Evolutionary conservation across 2,329 filamentous ascomycete genomes (phyloP).

Genomic region (Arthrobotrys conoides): DNA sequence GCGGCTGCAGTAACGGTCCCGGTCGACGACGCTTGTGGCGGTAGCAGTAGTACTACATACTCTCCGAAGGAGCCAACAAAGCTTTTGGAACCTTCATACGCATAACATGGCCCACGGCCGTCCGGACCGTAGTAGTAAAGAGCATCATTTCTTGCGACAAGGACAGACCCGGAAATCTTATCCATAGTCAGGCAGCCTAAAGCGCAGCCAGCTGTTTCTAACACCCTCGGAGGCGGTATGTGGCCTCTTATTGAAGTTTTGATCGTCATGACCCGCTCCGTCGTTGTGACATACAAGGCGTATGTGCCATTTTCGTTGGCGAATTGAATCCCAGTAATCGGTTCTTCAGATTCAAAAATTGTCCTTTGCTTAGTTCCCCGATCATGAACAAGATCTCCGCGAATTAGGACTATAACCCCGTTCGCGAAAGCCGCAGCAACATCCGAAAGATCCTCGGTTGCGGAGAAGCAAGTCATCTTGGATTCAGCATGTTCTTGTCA

Average conservation of each 20-base stretch:
- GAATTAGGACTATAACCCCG: conserved; percentile 90
- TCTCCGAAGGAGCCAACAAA: conserved; percentile 83
- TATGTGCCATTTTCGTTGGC: conserved; percentile 70
- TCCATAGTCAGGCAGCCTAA: conserved; percentile 88
- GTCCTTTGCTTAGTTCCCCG: conserved; percentile 93
- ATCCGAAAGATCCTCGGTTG: conserved; percentile 89
- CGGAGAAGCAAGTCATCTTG: conserved; percentile 81
- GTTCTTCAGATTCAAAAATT: conserved; percentile 96
- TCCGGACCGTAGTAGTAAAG: conserved; percentile 92
- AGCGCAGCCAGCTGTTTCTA: conserved; percentile 90
- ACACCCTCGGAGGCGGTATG: conserved; percentile 85
- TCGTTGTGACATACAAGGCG: conserved; percentile 93
- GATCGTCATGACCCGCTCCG: conserved; percentile 86
- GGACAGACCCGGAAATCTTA: conserved; percentile 76
- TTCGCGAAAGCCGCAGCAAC: conserved; percentile 96
- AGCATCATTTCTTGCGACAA: conserved; percentile 94
- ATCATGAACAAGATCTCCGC: conserved; percentile 95
- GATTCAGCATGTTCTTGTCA: conserved; percentile 11
- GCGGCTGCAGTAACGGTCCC: not conserved
- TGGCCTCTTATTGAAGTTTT: conserved; percentile 90
- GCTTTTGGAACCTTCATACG: conserved; percentile 92
- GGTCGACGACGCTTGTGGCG: conserved; percentile 73
- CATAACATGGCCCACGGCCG: conserved; percentile 87
- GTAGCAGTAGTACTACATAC: conserved; percentile 88
- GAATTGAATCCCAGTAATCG: conserved; percentile 91